phyloP scores from a whole-genome alignment of 345 rosid species.

The Salix brachista region DNA sequence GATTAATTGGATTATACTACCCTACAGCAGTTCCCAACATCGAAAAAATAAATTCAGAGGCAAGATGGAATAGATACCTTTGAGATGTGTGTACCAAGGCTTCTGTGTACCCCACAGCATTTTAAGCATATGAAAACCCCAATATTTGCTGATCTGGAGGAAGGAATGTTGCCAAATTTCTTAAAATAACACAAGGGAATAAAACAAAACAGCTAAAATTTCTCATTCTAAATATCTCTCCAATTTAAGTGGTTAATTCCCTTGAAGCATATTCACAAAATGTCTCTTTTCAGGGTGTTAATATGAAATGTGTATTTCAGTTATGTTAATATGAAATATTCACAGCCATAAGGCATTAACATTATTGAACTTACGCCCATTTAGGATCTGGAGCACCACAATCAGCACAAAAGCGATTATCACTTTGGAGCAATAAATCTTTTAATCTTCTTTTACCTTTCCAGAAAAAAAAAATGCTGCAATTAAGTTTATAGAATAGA shows the following conservation, averaged over 20 bases:
- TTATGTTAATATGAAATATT: background rate
- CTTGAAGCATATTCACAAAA: background rate
- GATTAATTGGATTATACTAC: background rate
- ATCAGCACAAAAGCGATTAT: conserved; percentile 91
- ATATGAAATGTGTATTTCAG: background rate
- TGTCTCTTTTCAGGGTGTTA: background rate
- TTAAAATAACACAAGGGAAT: background rate
- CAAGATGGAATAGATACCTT: conserved; percentile 54
- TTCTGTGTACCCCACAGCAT: conserved; percentile 96
- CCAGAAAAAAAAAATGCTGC: background rate
- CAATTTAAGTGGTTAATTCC: background rate
- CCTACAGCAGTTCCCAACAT: background rate
- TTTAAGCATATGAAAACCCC: conserved; percentile 97
- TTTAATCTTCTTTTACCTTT: conserved; percentile 75
- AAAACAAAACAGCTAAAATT: background rate
- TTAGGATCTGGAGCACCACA: conserved; percentile 96
- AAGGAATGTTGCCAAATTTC: conserved; percentile 15
- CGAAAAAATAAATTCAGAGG: conserved; percentile 5
- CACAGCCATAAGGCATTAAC: background rate
- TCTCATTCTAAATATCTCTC: background rate
- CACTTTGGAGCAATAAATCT: conserved; percentile 62
- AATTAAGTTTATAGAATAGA: background rate
- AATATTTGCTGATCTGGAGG: conserved; percentile 88
- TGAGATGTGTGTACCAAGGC: conserved; percentile 91
- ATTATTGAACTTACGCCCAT: conserved; percentile 82